These are phyloP conservation scores for cucumber (Cucumis sativus) DNA, from an alignment of 306 rosid genomes.

Conservation along the genomic window DNA sequence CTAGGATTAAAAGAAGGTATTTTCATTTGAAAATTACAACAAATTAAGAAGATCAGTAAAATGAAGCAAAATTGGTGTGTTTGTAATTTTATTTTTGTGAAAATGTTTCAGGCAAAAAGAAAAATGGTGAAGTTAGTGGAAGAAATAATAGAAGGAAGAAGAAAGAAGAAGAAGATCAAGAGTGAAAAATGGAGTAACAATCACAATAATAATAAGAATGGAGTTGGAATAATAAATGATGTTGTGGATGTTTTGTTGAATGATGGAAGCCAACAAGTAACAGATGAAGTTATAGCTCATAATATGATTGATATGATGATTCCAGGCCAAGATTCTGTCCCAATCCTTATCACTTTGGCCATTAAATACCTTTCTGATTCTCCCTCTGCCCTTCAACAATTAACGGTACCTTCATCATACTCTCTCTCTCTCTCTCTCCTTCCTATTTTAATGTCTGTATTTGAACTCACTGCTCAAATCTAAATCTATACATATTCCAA, in stretches of 20 bases:
- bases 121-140: conserved; percentile 63
- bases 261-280: conserved; percentile 56
- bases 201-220: no score
- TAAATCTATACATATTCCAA: no score
- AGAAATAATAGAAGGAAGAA: conserved; percentile 41
- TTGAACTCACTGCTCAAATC: no score
- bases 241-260: conserved; percentile 67
- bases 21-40: background rate
- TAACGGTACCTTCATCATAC: conserved; percentile 28
- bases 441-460: no score
- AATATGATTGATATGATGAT: conserved; percentile 97
- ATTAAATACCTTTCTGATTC: conserved; percentile 72
- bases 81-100: background rate
- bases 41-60: background rate
- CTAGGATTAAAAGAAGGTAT: no score
- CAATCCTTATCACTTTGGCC: conserved; percentile 78
- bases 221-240: conserved; percentile 26
- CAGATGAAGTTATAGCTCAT: conserved; percentile 70
- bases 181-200: conserved; percentile 1
- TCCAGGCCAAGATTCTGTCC: conserved; percentile 97
- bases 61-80: background rate
- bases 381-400: conserved; percentile 64
- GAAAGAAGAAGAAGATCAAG: conserved; percentile 18
- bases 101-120: conserved; percentile 59
- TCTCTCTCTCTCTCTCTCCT: background rate